phyloP scores from a whole-genome alignment of 1,284 basidiomycete genomes.

The Fomitopsis palustris region DNA sequence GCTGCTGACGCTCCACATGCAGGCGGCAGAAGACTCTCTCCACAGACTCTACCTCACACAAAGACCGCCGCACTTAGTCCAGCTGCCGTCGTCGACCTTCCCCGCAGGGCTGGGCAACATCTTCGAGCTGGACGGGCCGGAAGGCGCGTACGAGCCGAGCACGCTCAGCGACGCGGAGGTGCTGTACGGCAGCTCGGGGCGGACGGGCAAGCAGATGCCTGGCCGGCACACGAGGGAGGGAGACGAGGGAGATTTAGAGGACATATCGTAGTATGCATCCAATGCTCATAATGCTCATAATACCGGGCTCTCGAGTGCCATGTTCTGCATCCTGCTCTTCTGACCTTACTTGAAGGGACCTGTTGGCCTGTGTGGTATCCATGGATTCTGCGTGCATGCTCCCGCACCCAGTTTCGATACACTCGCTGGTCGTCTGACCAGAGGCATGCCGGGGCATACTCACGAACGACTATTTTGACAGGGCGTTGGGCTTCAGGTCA shows the following conservation, averaged over 20 bases:
- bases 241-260: slow-evolving; percentile 23
- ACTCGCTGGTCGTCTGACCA: no score
- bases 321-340: background rate
- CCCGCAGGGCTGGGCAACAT: slow-evolving; percentile 46
- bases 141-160: slow-evolving; percentile 49
- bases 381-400: no score
- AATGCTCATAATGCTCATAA: slow-evolving; percentile 17
- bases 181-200: slow-evolving; percentile 62
- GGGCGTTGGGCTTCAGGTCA: no score
- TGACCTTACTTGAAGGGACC: background rate
- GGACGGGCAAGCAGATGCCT: slow-evolving; percentile 28
- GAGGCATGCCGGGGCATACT: no score
- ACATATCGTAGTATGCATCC: slow-evolving; percentile 21
- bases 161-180: slow-evolving; percentile 61
- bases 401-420: no score
- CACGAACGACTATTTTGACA: no score
- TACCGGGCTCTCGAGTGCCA: slow-evolving; percentile 10
- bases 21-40: slow-evolving; percentile 86
- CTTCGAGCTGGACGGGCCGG: slow-evolving; percentile 31
- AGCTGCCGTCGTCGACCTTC: slow-evolving; percentile 71
- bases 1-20: background rate
- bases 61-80: slow-evolving; percentile 61
- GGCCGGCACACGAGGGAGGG: slow-evolving; percentile 19
- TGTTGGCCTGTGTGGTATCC: background rate
- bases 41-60: slow-evolving; percentile 78